Base-by-base conservation (phyloP, 805 yeast species). In the Lachancea kluyveri region DNA sequence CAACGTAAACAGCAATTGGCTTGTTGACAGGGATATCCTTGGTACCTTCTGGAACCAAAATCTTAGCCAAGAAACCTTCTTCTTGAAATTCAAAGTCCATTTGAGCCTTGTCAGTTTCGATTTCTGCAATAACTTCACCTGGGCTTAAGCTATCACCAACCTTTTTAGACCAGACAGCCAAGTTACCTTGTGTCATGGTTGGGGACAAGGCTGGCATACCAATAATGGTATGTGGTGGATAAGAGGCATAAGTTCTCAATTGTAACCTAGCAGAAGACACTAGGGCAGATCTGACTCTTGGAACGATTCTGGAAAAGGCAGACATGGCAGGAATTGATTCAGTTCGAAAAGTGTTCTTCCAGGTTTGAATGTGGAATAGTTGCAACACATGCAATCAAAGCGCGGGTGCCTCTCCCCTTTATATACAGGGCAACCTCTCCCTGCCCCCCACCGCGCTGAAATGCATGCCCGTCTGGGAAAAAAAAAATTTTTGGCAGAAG, bases 131-230 rank as follows among this genome's bases (percentile, higher is more conserved):
- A 28, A 92, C 79, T 57, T 88, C 96, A 62, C 98, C 98, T 13
- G 96, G 92, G 18, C 72, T 52, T 45, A 92, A 75, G 60, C 74
- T 64, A 59, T 92, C 98, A 54, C 98, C 98, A 22, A 79, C 84
- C 26, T 73, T 62, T 68, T 88, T 92, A 57, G 77, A 72, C 98
- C 98, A 92, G 38, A 75, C 68, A 23, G 90, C 90, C 44, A 92
- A 68, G 60, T 77, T 80, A 58, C 98, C 98, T 57, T 84, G 90
- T 40, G 96, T 83, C 99, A 92, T 92, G 33, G 99, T 92, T 45
- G 99, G 98, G n/a, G 97, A 90, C 52, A 92, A 69, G 7, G 99
- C 98, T 29, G 98, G 99, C 98, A 92, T 92, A 59, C 79, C 80
- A 50, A 92, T 86, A 54, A 92, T 78, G 39, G 82, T 76, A 64